Evolutionary conservation across 2,329 filamentous ascomycete genomes (phyloP).

Genomic region (Didymella sp.): DNA sequence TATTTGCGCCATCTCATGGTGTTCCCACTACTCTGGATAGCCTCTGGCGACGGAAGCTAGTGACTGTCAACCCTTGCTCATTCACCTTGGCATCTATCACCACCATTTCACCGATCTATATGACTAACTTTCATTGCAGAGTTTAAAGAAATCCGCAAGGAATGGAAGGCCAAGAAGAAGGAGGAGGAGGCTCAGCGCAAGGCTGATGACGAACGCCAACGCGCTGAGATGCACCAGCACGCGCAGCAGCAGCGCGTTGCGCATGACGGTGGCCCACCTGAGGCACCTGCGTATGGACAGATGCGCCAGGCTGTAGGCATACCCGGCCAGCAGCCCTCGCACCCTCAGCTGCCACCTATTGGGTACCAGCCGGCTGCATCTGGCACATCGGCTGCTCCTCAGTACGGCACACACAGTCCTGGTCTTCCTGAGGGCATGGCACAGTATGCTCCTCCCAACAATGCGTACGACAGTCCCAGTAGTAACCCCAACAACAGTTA

Average conservation of each 20-base stretch:
- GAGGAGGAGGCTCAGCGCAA: slow-evolving; percentile 92
- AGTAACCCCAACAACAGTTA: slow-evolving; percentile 57
- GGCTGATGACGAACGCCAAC: slow-evolving; percentile 83
- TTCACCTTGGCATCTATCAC: slow-evolving; percentile 42
- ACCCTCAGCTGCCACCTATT: slow-evolving; percentile 59
- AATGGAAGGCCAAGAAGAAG: slow-evolving; percentile 99
- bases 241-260: slow-evolving; percentile 51
- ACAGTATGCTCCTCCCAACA: slow-evolving; percentile 55
- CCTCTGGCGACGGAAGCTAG: slow-evolving; percentile 56
- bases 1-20: slow-evolving; percentile 54
- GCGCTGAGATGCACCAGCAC: slow-evolving; percentile 65
- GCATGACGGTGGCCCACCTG: slow-evolving; percentile 58
- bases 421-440: slow-evolving; percentile 58
- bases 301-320: slow-evolving; percentile 55
- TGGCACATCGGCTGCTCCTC: slow-evolving; percentile 51
- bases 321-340: slow-evolving; percentile 54
- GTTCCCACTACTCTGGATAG: slow-evolving; percentile 59
- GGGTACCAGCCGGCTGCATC: slow-evolving; percentile 58
- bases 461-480: slow-evolving; percentile 53
- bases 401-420: slow-evolving; percentile 56
- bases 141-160: slow-evolving; percentile 98
- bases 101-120: not conserved
- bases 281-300: slow-evolving; percentile 56
- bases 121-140: slow-evolving; percentile 65
- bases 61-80: slow-evolving; percentile 40